Base-by-base conservation (phyloP, 2,329 filamentous ascomycete genomes). In the Clarireedia homoeocarpa region DNA sequence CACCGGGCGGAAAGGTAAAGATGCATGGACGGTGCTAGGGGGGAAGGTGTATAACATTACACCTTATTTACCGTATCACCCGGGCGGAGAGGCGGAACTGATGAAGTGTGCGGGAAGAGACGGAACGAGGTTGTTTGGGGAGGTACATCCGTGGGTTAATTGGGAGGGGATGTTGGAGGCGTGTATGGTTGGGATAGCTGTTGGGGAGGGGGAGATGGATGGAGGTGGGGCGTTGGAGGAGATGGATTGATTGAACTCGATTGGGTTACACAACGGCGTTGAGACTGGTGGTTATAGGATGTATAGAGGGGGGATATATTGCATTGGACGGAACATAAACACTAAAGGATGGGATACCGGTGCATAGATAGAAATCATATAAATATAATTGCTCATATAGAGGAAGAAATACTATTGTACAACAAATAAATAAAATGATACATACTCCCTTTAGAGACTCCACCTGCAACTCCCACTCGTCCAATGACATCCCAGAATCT, bases 31-130 rank as follows among this genome's bases (percentile, higher is more conserved):
- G 58, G 88, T 84, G 1, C 85, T 95, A 59, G 86, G 89, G 58
- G 91, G 92, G 1, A 88, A 88, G 66, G 92, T 97, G 27, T 99
- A 97, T 73, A 97, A 97, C 67, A 85, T 99, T 57, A 86, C 86
- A 0, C 90, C 92, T 0, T 99, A 97, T 69, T 70, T 91, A 38
- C 84, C 88, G 1, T 99, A 91, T 69, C 94, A 99, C 70, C 94
- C 94, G 0, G 94, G 94, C 23, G 94, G 89, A 7, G 82, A 86
- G 64, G 82, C 83, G 4, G 88, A 95, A 72, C 71, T 94, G 60
- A 71, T 87, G 70, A 74, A 81, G 34, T 78, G 76, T 36, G 84
- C 84, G 0, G 84, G 77, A 0, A 73, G 77, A 56, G 84, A 87
- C 66, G 83, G 79, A 38, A 84, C 79, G 2, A 76, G 75, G 66